Conservation (phyloP, 2,329 filamentous ascomycete species). For the Lasiodiplodia sp. region DNA sequence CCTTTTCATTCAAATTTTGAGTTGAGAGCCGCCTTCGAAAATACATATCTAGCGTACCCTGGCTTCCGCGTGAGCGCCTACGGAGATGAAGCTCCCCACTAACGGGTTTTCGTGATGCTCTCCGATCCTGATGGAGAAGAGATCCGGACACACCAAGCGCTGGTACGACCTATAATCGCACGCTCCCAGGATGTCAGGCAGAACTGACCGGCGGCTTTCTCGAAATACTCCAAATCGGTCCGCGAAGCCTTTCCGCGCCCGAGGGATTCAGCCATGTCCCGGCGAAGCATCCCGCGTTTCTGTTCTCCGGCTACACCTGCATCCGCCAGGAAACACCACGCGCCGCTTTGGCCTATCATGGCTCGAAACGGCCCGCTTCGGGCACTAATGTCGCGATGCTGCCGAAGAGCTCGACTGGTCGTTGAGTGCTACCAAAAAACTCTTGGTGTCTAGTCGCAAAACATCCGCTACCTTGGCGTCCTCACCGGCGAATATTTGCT, state of each 20-base stretch:
- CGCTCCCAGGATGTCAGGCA: slow-evolving; percentile 7
- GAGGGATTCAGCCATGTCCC: not conserved
- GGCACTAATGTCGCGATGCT: not conserved
- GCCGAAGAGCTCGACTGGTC: not conserved
- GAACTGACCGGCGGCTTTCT: not conserved
- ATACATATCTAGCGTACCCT: slow-evolving; percentile 11
- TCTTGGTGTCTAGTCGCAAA: slow-evolving; percentile 7
- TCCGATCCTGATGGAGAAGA: slow-evolving; percentile 1
- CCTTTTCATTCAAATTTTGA: slow-evolving; percentile 1
- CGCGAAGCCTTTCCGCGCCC: not conserved
- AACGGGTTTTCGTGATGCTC: not conserved
- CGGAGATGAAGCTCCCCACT: slow-evolving; percentile 24
- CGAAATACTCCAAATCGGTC: slow-evolving; percentile 6
- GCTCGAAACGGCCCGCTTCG: slow-evolving; percentile 11
- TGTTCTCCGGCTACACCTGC: not conserved
- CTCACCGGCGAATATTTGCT: slow-evolving; percentile 4
- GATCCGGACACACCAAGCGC: slow-evolving; percentile 15
- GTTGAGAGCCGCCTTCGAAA: slow-evolving; percentile 7
- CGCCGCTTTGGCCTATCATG: slow-evolving; percentile 13
- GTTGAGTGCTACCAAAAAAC: slow-evolving; percentile 9
- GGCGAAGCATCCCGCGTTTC: not conserved
- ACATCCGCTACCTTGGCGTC: slow-evolving; percentile 7
- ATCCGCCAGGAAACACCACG: slow-evolving; percentile 15
- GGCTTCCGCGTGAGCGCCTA: slow-evolving; percentile 12
- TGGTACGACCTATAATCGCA: slow-evolving; percentile 21